Percentiles rank a stretch among this genome's conserved stretches.
Conservation (phyloP, 106 monocot genomes). For the Dactylorhiza incarnata region DNA sequence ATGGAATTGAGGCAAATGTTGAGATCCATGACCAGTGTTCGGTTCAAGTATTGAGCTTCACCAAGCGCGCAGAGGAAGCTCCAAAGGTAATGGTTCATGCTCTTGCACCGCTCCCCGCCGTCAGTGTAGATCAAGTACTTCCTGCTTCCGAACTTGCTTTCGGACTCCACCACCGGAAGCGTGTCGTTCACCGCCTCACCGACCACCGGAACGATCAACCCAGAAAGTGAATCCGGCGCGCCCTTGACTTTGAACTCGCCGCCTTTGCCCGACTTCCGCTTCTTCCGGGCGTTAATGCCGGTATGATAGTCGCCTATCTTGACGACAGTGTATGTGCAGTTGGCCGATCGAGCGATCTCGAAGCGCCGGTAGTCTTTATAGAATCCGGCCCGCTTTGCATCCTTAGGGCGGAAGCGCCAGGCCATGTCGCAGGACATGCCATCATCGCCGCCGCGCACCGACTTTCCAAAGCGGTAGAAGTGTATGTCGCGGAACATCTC, state of each 20-base stretch:
- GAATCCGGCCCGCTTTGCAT: slow-evolving; percentile 53
- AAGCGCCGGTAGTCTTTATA: slow-evolving; percentile 93
- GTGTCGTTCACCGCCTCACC: slow-evolving; percentile 70
- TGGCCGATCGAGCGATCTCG: slow-evolving; percentile 28
- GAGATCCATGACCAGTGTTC: slow-evolving; percentile 83
- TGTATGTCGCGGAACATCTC: slow-evolving; percentile 64
- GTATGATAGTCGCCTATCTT: slow-evolving; percentile 75
- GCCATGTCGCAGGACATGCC: slow-evolving; percentile 70
- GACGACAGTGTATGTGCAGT: slow-evolving; percentile 41
- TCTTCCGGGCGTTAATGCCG: slow-evolving; percentile 64
- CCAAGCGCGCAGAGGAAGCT: slow-evolving; percentile 89
- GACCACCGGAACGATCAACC: slow-evolving; percentile 33
- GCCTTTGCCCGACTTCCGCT: slow-evolving; percentile 19
- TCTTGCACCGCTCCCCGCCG: slow-evolving; percentile 89
- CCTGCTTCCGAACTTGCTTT: slow-evolving; percentile 46
- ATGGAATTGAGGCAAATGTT: slow-evolving; percentile 58
- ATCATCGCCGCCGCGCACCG: slow-evolving; percentile 19
- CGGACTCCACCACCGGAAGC: slow-evolving; percentile 63
- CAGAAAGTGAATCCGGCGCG: not conserved
- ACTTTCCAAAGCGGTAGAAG: slow-evolving; percentile 80
- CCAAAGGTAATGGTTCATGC: slow-evolving; percentile 88
- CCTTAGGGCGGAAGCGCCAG: slow-evolving; percentile 79
- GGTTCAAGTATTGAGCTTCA: slow-evolving; percentile 76
- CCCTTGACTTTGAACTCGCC: slow-evolving; percentile 17
- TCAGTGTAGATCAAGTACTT: slow-evolving; percentile 68